Evolutionary conservation across 2,329 filamentous ascomycete genomes (phyloP).

Genomic region (Bretziella fagacearum): DNA sequence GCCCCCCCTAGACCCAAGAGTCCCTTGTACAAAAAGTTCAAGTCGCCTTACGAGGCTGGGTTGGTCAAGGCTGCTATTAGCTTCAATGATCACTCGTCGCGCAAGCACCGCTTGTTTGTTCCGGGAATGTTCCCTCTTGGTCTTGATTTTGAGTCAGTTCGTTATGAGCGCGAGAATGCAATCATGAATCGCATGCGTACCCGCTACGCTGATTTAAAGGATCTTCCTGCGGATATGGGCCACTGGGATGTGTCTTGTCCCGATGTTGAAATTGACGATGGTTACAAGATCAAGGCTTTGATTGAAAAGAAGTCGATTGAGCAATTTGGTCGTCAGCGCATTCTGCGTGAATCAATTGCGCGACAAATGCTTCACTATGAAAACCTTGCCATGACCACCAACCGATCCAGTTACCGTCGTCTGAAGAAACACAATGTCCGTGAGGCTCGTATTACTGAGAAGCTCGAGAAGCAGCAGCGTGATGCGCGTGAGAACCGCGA

Average conservation of each 20-base stretch:
- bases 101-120: conserved; percentile 62
- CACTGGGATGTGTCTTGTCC: conserved; percentile 70
- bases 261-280: conserved; percentile 52
- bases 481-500: conserved; percentile 91
- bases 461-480: conserved; percentile 95
- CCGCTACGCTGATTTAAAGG: conserved; percentile 68
- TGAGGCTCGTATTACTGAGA: conserved; percentile 94
- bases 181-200: conserved; percentile 81
- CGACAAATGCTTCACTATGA: conserved; percentile 90
- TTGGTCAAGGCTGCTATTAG: conserved; percentile 45
- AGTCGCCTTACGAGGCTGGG: conserved; percentile 48
- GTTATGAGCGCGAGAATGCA: conserved; percentile 73
- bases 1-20: conserved; percentile 23
- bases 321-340: conserved; percentile 74
- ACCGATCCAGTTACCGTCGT: conserved; percentile 74
- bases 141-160: conserved; percentile 69
- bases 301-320: conserved; percentile 91
- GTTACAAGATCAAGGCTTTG: conserved; percentile 70
- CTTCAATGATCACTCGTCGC: conserved; percentile 62
- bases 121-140: conserved; percentile 80
- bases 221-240: conserved; percentile 67
- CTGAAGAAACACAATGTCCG: conserved; percentile 95
- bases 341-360: conserved; percentile 70
- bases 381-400: conserved; percentile 93
- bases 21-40: conserved; percentile 53